Evolutionary conservation across 495 filamentous ascomycete species (phyloP), one percentile per base, ranked within the genome.

Genomic region (Penicillium pancosmium): DNA sequence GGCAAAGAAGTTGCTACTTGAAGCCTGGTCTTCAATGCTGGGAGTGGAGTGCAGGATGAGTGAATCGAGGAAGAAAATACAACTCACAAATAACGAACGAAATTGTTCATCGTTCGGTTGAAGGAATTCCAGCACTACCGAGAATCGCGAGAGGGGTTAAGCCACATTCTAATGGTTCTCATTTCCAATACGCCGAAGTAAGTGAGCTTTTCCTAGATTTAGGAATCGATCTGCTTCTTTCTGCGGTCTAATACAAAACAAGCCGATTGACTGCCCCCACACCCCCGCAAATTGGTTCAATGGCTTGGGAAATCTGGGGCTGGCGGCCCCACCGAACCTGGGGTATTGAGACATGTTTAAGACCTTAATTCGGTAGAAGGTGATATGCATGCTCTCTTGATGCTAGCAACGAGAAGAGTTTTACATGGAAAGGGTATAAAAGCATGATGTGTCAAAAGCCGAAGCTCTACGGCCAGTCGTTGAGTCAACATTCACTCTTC

Each of bases 221-320:
- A 19, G 41, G 7, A 16, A 19, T 16, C n/a, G 41, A 44, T 44
- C 16, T 16, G 41, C 41, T 44, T 16, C 0, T 7, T 44, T 4
- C 15, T 19, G 41, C n/a, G n/a, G 16, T 19, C 8, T 19, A 3
- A 13, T 31, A 44, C 13, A 44, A 16, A n/a, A 18, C 7, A 16
- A 44, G 16, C 4, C 13, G 5, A 8, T 34, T 15, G 52, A 43
- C 7, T 33, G 12, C 48, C 48, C 55, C 55, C 55, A 33, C 55
- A 59, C 46, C 56, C 56, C 50, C 56, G 56, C 52, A 61, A 52
- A 56, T 53, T 4, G 6, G 13, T 25, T 13, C 18, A 4, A 41
- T 11, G 15, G 18, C 27, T 18, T 9, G 38, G 16, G 13, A 35
- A 57, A 53, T 56, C 50, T 54, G 55, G 55, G 55, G 55, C 55